A percentile compares a stretch with the other conserved stretches of the same genome.
Evolutionary conservation across 371 early-diverging fungal genomes (phyloP).

Genomic region (Mucor sp.): DNA sequence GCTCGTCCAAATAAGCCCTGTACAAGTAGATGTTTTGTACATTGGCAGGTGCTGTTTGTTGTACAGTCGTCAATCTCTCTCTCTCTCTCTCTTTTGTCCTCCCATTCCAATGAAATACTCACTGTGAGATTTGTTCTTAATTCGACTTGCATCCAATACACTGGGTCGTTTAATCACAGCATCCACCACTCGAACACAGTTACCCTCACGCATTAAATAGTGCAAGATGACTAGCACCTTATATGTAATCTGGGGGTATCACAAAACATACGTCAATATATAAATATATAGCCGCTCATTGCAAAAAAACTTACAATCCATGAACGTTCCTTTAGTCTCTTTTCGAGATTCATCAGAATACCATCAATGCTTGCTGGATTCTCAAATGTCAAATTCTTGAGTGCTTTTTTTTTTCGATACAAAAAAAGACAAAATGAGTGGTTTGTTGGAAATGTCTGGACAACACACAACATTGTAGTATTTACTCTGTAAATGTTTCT

Average conservation of each 20-base stretch:
- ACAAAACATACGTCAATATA: neutral
- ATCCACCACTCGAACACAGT: conserved; percentile 69
- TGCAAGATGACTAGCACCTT: conserved; percentile 86
- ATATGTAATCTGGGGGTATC: conserved; percentile 70
- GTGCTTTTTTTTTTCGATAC: conserved; percentile 39
- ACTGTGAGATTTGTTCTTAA: conserved; percentile 67
- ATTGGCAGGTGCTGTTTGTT: conserved; percentile 46
- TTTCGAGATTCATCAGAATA: conserved; percentile 61
- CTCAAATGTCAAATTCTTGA: conserved; percentile 47
- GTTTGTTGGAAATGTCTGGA: neutral
- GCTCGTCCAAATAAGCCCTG: conserved; percentile 83
- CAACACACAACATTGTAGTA: neutral
- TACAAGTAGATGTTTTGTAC: conserved; percentile 81
- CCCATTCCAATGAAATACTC: conserved; percentile 1
- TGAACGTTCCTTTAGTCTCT: conserved; percentile 66
- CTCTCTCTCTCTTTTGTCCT: neutral
- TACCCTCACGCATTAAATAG: conserved; percentile 82
- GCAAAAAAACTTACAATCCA: conserved; percentile 70
- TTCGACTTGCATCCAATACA: conserved; percentile 60
- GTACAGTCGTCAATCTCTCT: neutral
- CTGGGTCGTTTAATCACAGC: conserved; percentile 59
- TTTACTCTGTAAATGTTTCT: conserved; percentile 82
- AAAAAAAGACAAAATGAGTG: conserved; percentile 16
- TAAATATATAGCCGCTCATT: too few species aligned
- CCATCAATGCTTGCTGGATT: conserved; percentile 44